Evolutionary conservation across 768 basidiomycete genomes (phyloP), one percentile per base, ranked within the genome.

Genomic region (Boletus tylopilopsis): DNA sequence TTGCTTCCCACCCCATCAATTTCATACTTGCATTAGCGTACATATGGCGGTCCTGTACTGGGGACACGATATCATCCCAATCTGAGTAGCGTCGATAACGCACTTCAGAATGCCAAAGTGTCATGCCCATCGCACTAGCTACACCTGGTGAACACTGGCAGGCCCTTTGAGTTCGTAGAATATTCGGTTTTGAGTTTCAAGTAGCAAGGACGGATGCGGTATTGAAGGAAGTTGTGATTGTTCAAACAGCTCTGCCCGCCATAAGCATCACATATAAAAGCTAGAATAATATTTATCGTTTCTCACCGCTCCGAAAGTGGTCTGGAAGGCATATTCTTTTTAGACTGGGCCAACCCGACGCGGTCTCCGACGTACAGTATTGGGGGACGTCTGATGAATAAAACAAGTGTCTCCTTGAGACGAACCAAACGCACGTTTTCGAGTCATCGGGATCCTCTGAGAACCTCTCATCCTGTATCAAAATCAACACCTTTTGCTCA

Each of bases 91-190:
- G 10, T 36, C 35, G 19, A 36, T 36, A 18, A 19, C 13, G 18
- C 11, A 36, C 13, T 21, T 36, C 18, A 36, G 2, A 12, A 36
- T 2, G 4, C 35, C 19, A 36, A 11, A 21, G 9, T 35, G 6
- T n/a, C n/a, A n/a, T n/a, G n/a, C 3, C 19, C 1, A 5, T 7
- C 11, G n/a, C 18, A n/a, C n/a, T n/a, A 5, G 13, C 10, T 0
- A 36, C 5, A 4, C 35, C 18, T 9, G 2, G 10, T 40, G 9
- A 40, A n/a, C n/a, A n/a, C n/a, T n/a, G n/a, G 24, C 24, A n/a
- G 11, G 9, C 43, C 43, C 23, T 32, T 44, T 2, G 15, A 50
- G 25, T 9, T 39, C 2, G 5, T 50, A 45, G 29, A 50, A 46
- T 12, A 1, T 10, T 4, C 30, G 37, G 10, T 36, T 39, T 11